These are phyloP conservation scores for Candida khao-thaluensis DNA, from an alignment of 805 yeast genomes.

Conservation along the genomic window DNA sequence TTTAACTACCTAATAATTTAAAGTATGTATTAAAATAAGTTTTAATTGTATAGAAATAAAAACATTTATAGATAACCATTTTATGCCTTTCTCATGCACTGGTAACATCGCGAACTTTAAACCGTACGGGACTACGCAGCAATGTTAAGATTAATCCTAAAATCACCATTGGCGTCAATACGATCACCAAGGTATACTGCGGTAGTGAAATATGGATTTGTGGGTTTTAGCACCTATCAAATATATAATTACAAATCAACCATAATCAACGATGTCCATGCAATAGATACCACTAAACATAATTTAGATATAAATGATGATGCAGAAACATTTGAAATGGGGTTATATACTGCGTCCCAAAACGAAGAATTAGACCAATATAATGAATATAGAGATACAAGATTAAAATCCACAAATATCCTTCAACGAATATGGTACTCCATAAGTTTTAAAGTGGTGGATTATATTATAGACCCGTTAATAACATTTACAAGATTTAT, in stretches of 20 bases:
- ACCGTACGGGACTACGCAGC: no score
- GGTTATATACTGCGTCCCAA: slow-evolving; percentile 60
- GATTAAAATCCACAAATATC: slow-evolving; percentile 20
- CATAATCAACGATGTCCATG: slow-evolving; percentile 29
- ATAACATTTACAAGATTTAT: slow-evolving; percentile 66
- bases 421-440: slow-evolving; percentile 33
- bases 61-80: no score
- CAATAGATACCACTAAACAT: slow-evolving; percentile 34
- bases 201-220: slow-evolving; percentile 3
- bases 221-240: slow-evolving; percentile 10
- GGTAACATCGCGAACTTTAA: no score
- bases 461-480: slow-evolving; percentile 66
- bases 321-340: slow-evolving; percentile 70
- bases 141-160: slow-evolving; percentile 3
- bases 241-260: slow-evolving; percentile 12
- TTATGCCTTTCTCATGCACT: no score
- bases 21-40: no score
- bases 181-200: background rate
- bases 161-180: background rate
- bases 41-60: no score
- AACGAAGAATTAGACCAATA: slow-evolving; percentile 47
- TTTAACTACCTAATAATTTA: no score
- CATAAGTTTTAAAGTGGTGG: slow-evolving; percentile 46
- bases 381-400: slow-evolving; percentile 29
- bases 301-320: slow-evolving; percentile 43